phyloP scores from a whole-genome alignment of 768 basidiomycete genomes.

The Naematelia encephala region DNA sequence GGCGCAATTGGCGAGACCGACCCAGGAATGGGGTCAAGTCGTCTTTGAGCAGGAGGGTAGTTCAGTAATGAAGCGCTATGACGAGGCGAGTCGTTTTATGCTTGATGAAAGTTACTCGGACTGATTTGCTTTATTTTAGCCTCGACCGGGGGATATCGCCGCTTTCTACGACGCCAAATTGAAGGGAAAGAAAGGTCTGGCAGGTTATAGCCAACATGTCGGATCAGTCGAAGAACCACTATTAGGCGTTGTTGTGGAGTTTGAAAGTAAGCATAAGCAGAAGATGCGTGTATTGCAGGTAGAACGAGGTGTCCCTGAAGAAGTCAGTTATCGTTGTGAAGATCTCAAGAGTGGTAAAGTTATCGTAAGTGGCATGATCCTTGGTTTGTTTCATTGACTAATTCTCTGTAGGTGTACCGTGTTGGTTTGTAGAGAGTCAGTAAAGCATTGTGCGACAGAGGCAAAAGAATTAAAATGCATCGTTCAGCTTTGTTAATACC shows the following conservation, averaged over 20 bases:
- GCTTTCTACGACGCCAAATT: constrained; percentile 71
- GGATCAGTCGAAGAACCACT: constrained; percentile 59
- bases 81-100: constrained; percentile 55
- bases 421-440: not conserved
- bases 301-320: constrained; percentile 70
- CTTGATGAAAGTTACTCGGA: too few relatives aligned
- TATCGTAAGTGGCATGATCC: constrained; percentile 67
- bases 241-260: constrained; percentile 74
- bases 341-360: constrained; percentile 81
- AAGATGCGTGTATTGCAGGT: constrained; percentile 84
- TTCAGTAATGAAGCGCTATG: constrained; percentile 66
- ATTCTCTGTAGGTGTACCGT: constrained; percentile 4
- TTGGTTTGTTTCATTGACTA: not conserved
- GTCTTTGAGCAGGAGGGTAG: constrained; percentile 68
- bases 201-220: constrained; percentile 64
- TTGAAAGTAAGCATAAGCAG: constrained; percentile 72
- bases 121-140: too few relatives aligned
- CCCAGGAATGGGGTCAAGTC: constrained; percentile 61
- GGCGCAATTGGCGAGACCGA: constrained; percentile 54
- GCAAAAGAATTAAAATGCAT: not conserved
- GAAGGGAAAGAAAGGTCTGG: constrained; percentile 72
- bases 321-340: constrained; percentile 79
- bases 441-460: too few relatives aligned
- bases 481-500: too few relatives aligned
- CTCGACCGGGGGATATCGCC: constrained; percentile 73